Evolutionary conservation across 768 basidiomycete species (phyloP).

Genomic region (Gyrodon lividus): DNA sequence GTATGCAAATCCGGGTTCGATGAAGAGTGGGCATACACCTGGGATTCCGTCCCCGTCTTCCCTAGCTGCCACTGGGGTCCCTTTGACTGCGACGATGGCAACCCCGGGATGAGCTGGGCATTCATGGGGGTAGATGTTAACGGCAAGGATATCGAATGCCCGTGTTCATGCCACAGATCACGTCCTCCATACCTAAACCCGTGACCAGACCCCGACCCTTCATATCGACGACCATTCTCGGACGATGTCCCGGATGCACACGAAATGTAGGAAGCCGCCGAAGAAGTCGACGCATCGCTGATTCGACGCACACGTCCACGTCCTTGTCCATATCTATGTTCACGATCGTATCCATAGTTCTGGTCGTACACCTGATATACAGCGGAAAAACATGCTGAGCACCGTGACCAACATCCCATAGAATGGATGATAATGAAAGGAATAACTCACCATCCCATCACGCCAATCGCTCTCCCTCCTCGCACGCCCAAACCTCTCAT

Average conservation of each 20-base stretch:
- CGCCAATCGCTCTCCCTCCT: background rate
- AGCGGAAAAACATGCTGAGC: too few relatives aligned
- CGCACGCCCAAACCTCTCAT: background rate
- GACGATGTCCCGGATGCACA: constrained; percentile 19
- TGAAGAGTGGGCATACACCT: background rate
- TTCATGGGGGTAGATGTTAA: background rate
- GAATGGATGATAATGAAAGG: background rate
- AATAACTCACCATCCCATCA: constrained; percentile 8
- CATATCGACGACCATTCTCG: background rate
- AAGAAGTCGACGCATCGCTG: constrained; percentile 19
- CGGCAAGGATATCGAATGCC: background rate
- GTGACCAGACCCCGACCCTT: background rate
- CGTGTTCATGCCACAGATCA: background rate
- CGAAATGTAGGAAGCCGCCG: constrained; percentile 19
- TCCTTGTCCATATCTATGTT: background rate
- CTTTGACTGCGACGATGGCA: too few relatives aligned
- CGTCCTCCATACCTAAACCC: background rate
- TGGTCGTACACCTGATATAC: background rate
- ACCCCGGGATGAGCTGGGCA: background rate
- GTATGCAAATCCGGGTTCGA: background rate
- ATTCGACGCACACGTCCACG: constrained; percentile 12
- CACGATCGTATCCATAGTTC: background rate
- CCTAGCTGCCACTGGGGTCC: too few relatives aligned
- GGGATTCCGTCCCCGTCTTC: too few relatives aligned
- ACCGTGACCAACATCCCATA: background rate